Evolutionary conservation across 345 rosid genomes (phyloP).

Genomic region (Conringia planisiliqua): DNA sequence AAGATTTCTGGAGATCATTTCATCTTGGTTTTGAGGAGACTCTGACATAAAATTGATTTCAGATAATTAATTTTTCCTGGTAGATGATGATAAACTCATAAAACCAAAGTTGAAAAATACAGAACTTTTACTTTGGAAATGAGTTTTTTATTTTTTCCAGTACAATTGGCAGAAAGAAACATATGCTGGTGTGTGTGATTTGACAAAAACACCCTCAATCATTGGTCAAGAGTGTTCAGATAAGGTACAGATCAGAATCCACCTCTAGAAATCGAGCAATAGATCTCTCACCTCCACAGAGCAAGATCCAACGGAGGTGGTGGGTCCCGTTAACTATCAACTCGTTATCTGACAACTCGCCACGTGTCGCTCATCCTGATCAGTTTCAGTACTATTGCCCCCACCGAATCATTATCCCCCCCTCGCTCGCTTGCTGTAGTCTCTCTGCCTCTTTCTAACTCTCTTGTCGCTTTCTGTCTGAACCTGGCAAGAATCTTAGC

Average conservation of each 20-base stretch:
- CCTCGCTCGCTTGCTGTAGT: conserved; percentile 11
- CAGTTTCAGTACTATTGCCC: conserved; percentile 18
- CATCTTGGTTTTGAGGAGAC: neutral
- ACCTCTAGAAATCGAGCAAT: conserved; percentile 35
- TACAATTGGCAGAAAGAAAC: neutral
- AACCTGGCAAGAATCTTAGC: conserved; percentile 23
- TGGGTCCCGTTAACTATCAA: conserved; percentile 9
- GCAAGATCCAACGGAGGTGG: neutral
- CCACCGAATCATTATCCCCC: conserved; percentile 31
- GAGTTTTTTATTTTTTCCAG: neutral
- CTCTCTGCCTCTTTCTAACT: neutral
- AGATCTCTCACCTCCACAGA: conserved; percentile 26
- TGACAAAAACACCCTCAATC: conserved; percentile 36
- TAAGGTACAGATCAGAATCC: conserved; percentile 34
- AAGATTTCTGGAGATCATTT: neutral
- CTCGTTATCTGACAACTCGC: neutral
- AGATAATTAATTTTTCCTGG: neutral
- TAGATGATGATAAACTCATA: conserved; percentile 5
- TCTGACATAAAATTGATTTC: conserved; percentile 9
- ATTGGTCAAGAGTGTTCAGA: conserved; percentile 26
- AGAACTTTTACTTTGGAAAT: neutral
- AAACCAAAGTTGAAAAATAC: neutral
- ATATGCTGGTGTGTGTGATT: neutral
- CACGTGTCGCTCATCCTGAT: conserved; percentile 23
- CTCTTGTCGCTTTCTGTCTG: conserved; percentile 37